Conservation (phyloP, 2,329 filamentous ascomycete genomes). For the Penicillium occitanis region DNA sequence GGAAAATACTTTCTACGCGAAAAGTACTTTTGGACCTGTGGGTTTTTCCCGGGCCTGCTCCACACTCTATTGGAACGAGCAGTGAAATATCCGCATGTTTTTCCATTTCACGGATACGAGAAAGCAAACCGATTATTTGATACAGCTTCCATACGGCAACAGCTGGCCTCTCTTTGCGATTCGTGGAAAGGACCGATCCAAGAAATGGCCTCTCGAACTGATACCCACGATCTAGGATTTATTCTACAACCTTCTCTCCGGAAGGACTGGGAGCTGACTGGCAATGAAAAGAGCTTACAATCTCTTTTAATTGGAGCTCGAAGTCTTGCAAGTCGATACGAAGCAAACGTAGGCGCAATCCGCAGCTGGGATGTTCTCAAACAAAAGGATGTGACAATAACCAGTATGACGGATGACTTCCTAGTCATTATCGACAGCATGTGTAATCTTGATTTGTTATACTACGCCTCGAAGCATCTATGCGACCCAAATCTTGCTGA, state of each 20-base stretch:
- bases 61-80: not conserved
- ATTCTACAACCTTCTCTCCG: not conserved
- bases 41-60: not conserved
- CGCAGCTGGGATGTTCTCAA: slow-evolving; percentile 24
- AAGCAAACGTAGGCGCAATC: not conserved
- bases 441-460: slow-evolving; percentile 43
- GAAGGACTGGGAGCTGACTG: not conserved
- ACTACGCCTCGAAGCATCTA: slow-evolving; percentile 36
- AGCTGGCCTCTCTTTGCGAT: not conserved
- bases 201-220: not conserved
- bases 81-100: not conserved
- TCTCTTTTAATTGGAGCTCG: not conserved
- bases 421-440: slow-evolving; percentile 48
- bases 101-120: not conserved
- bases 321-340: slow-evolving; percentile 1
- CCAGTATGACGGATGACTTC: slow-evolving; percentile 37
- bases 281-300: not conserved
- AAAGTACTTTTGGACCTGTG: not conserved
- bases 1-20: not conserved
- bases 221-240: slow-evolving; percentile 10
- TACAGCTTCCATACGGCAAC: not conserved
- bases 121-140: not conserved
- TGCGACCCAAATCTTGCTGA: slow-evolving; percentile 28
- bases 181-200: not conserved
- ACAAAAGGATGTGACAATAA: slow-evolving; percentile 27